Conservation (phyloP, 352 stramenopile genomes). For the Pythium aphanidermatum region DNA sequence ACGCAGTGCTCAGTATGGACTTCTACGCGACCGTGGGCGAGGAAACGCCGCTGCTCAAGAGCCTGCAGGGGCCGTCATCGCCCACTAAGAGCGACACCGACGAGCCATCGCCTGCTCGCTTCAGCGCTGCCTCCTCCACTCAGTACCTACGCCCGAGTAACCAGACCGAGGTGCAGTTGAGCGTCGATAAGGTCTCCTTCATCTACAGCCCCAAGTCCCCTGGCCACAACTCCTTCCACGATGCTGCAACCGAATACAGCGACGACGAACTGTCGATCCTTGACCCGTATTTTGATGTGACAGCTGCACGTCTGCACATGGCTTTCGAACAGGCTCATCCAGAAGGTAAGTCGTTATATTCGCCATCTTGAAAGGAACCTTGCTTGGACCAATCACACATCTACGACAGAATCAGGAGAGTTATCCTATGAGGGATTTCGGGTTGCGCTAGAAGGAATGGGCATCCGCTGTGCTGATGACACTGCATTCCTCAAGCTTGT, state of each 20-base stretch:
- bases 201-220: slow-evolving; percentile 62
- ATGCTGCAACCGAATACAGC: slow-evolving; percentile 26
- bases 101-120: slow-evolving; percentile 16
- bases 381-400: neutral
- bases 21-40: slow-evolving; percentile 35
- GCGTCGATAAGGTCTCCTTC: slow-evolving; percentile 77
- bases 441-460: slow-evolving; percentile 50
- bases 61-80: slow-evolving; percentile 23
- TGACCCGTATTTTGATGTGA: slow-evolving; percentile 86
- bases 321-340: slow-evolving; percentile 63
- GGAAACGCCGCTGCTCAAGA: slow-evolving; percentile 35
- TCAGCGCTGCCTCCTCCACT: slow-evolving; percentile 11
- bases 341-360: slow-evolving; percentile 18
- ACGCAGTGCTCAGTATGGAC: slow-evolving; percentile 35
- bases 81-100: slow-evolving; percentile 27
- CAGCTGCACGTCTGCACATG: slow-evolving; percentile 52
- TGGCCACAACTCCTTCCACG: slow-evolving; percentile 51
- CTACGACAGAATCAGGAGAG: slow-evolving; percentile 22
- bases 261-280: slow-evolving; percentile 77
- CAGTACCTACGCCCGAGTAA: slow-evolving; percentile 10
- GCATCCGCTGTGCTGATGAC: slow-evolving; percentile 67
- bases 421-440: slow-evolving; percentile 57
- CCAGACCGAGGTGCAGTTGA: slow-evolving; percentile 64
- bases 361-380: neutral
- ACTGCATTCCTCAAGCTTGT: slow-evolving; percentile 67